Conservation (phyloP, 139 green algal species). For the Trebouxia sp. region DNA sequence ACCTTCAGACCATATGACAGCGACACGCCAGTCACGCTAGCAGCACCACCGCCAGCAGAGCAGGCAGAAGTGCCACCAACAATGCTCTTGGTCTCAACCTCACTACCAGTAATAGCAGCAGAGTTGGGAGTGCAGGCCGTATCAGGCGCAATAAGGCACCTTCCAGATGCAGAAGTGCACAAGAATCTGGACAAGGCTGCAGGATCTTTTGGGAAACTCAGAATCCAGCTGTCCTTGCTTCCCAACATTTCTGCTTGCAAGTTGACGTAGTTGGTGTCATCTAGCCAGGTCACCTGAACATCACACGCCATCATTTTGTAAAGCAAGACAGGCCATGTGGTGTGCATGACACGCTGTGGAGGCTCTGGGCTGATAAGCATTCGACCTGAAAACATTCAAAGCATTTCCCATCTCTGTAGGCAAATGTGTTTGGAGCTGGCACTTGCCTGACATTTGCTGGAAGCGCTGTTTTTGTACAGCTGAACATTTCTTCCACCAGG, state of each 20-base stretch:
- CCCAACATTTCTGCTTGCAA: slow-evolving; percentile 3
- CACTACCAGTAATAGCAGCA: not conserved
- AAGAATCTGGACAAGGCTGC: not conserved
- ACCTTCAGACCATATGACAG: slow-evolving; percentile 35
- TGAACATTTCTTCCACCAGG: not conserved
- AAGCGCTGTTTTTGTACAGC: not conserved
- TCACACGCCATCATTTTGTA: not conserved
- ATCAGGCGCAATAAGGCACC: not conserved
- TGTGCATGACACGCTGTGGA: not conserved
- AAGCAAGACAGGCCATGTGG: not conserved
- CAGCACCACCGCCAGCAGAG: slow-evolving; percentile 7
- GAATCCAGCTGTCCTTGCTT: not conserved
- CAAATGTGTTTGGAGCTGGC: not conserved
- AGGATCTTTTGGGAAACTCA: slow-evolving; percentile 24
- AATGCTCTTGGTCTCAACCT: slow-evolving; percentile 17
- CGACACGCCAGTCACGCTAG: not conserved
- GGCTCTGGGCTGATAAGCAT: not conserved
- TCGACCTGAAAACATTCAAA: too few relatives aligned
- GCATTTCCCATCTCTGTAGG: not conserved
- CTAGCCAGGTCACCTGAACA: slow-evolving; percentile 23
- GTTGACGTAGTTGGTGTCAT: slow-evolving; percentile 25
- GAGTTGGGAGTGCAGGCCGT: not conserved
- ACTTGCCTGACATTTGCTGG: not conserved
- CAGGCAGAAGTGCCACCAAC: not conserved
- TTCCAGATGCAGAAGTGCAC: not conserved